These are phyloP conservation scores for Solanum neorickii DNA, from an alignment of 257 asterid genomes.

Conservation along the genomic window DNA sequence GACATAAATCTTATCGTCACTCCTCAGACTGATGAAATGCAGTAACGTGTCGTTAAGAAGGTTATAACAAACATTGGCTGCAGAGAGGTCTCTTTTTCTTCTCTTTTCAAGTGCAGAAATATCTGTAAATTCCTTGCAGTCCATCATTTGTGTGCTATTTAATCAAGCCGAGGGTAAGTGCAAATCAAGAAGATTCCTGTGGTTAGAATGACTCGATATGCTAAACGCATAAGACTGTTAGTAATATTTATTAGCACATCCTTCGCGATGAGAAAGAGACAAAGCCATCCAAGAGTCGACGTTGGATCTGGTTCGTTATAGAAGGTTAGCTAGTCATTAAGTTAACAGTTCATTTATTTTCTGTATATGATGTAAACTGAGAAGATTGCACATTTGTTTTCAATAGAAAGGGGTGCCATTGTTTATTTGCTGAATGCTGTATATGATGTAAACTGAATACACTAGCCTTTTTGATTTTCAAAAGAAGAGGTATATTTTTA, in stretches of 20 bases:
- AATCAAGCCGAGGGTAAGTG: background rate
- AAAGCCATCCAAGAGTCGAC: background rate
- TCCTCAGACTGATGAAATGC: background rate
- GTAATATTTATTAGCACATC: background rate
- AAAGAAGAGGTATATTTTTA: too few species aligned
- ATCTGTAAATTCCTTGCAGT: background rate
- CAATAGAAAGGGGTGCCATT: background rate
- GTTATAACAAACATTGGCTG: background rate
- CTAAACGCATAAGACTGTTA: background rate
- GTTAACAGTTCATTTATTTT: background rate
- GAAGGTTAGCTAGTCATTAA: background rate
- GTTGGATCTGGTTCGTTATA: background rate
- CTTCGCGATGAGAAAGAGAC: background rate
- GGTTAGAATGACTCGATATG: background rate
- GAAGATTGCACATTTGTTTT: background rate
- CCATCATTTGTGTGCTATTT: background rate
- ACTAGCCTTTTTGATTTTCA: background rate
- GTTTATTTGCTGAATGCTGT: background rate
- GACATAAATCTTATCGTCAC: background rate
- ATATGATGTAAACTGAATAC: background rate
- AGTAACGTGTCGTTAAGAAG: background rate
- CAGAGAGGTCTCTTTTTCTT: background rate
- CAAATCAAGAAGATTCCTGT: background rate
- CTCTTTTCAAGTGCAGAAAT: background rate
- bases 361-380: background rate